Base-by-base conservation (phyloP, 257 asterid species). In the Mitragyna speciosa region DNA sequence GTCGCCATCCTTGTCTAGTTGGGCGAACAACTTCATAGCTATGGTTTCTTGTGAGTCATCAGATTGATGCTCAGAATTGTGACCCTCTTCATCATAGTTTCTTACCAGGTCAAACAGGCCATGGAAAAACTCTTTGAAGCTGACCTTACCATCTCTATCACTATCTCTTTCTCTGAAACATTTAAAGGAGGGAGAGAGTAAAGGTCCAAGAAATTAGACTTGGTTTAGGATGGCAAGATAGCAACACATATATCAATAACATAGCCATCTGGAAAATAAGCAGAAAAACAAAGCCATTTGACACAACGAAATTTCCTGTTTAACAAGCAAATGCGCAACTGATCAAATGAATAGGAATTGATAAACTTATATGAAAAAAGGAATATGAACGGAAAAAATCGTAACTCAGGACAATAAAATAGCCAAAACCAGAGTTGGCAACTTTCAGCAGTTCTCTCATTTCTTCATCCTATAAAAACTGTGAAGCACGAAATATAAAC, bases 1-100 rank as follows among this genome's bases (percentile, higher is more conserved):
- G 61, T 95, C 99, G 12, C 96, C 91, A 84, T 93, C 94, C 89
- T 87, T 91, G 89, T 95, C 99, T 79, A 95, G 99, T 86, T 91
- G 89, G 28, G 83, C 71, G 79, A 95, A 93, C 92, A 92, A 82
- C 77, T 82, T 84, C 86, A 78, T 92, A 51, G 99, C 97, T 22
- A 97, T 90, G 81, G 93, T 88, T 82, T 91, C 95, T 47, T 43
- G 19, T 33, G 88, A 65, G 22, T 87, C 90, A 79, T 85, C 89
- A 33, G 89, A 82, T 36, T 82, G 92, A 54, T 87, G 87, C 16
- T 86, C 82, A 75, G 89, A 79, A 81, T 83, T 81, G 81, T 90
- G 90, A 71, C 78, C 81, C 87, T 88, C 98, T 72, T 92, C 97
- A 78, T 87, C 97, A 77, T 92, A 92, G 80, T 86, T 88, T 85